Base-by-base conservation (phyloP, 179 eudicot genomes). In the Heliamphora pulchella region DNA sequence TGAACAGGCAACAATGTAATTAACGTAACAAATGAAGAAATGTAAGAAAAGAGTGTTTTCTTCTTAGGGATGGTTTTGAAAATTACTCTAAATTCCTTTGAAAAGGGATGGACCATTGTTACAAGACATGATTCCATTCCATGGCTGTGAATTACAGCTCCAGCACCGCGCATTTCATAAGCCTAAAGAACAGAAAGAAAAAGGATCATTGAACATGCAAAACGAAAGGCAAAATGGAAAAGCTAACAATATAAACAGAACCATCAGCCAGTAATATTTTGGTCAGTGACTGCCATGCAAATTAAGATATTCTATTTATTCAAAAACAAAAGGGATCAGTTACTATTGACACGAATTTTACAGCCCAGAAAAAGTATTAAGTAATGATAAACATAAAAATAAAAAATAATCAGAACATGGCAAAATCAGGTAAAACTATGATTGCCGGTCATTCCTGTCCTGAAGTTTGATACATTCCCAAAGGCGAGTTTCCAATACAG, bases 61-160 rank as follows among this genome's bases (percentile, higher is more conserved):
- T n/a, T n/a, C n/a, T n/a, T n/a, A n/a, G n/a, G 55, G 39, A 3
- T 53, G 22, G 15, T 72, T 68, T 43, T 81, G 74, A 8, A 76
- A 80, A 80, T 87, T 87, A 94, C 98, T 78, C 94, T 88, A 72
- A 94, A 94, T 83, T 96, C 99, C 87, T 94, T 96, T 31, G 93
- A 81, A 59, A 85, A 79, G 44, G 98, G 99, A 78, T 96, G 82
- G 80, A 96, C 82, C 99, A 96, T 94, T 66, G 99, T 94, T 54
- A 89, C 97, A 1, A 96, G 80, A 82, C 99, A 96, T 75, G 96
- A 92, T 87, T 96, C 98, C 93, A 92, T 92, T 58, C 99, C 99
- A 84, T 96, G 99, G 77, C 99, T 96, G 86, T 94, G 99, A 84
- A 96, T 94, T 65, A 91, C 92, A 80, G 98, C 93, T 80, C 99